Conservation (phyloP, 441 rosid species). For the Brassica balearica region DNA sequence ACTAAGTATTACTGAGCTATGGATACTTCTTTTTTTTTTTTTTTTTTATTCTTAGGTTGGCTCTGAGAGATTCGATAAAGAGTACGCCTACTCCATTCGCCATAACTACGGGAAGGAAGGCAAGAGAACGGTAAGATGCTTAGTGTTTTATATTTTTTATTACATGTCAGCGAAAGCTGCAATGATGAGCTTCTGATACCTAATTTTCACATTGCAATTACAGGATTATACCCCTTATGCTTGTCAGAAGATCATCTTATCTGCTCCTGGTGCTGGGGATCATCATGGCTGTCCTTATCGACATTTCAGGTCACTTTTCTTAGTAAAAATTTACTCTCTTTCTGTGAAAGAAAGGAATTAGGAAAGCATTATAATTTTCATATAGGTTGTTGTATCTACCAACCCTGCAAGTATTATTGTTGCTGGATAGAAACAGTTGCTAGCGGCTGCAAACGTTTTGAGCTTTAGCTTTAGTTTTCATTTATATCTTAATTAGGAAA, state of each 20-base stretch:
- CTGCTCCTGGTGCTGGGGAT: conserved; percentile 84
- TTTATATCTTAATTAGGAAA: neutral
- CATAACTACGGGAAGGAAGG: conserved; percentile 97
- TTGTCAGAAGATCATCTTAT: conserved; percentile 82
- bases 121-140: conserved; percentile 80
- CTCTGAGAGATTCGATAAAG: conserved; percentile 91
- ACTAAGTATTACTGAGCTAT: conserved; percentile 8
- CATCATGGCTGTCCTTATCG: conserved; percentile 96
- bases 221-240: conserved; percentile 98
- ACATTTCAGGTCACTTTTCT: conserved; percentile 71
- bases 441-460: neutral
- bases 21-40: neutral
- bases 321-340: neutral
- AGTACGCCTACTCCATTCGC: conserved; percentile 86
- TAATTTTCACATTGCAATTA: conserved; percentile 33
- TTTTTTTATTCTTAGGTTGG: conserved; percentile 64
- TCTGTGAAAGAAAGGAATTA: neutral
- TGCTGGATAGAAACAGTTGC: neutral
- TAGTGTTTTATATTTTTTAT: neutral
- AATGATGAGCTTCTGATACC: conserved; percentile 15
- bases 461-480: neutral
- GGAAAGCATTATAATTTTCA: neutral
- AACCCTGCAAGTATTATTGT: neutral
- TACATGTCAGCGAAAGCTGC: neutral
- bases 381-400: conserved; percentile 1